Percentiles rank a stretch among this genome's conserved stretches.
phyloP scores from a whole-genome alignment of 169 alveolate species.

The Plasmodium cynomolgi region DNA sequence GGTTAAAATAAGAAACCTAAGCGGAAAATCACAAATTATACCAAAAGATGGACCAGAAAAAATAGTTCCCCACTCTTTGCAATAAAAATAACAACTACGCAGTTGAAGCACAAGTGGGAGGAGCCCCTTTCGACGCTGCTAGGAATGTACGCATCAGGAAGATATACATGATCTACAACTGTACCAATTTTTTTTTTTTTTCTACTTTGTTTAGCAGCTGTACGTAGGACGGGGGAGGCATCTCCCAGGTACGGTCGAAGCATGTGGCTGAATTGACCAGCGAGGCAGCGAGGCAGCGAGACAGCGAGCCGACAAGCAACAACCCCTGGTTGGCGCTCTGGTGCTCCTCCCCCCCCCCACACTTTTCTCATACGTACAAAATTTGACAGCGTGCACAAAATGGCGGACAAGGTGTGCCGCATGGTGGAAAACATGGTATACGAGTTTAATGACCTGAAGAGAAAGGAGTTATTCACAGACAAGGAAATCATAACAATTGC shows the following conservation, averaged over 20 bases:
- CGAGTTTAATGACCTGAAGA: slow-evolving; percentile 32
- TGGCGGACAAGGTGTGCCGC: slow-evolving; percentile 45
- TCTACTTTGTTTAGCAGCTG: background rate
- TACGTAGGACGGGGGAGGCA: background rate
- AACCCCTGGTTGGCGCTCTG: background rate
- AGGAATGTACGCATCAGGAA: background rate
- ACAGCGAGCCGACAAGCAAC: background rate
- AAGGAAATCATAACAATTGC: slow-evolving; percentile 25
- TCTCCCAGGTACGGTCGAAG: background rate
- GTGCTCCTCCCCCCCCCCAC: background rate
- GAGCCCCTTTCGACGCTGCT: background rate
- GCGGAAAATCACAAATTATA: background rate
- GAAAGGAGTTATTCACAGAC: slow-evolving; percentile 46
- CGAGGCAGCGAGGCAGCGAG: background rate
- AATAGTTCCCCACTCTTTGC: background rate
- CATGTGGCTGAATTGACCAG: background rate
- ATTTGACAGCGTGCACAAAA: background rate
- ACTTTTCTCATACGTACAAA: background rate
- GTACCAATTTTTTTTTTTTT: background rate
- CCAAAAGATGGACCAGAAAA: background rate
- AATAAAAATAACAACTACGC: background rate
- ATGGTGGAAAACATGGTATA: slow-evolving; percentile 52
- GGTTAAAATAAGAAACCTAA: background rate
- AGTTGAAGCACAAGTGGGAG: background rate
- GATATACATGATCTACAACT: background rate